phyloP scores from a whole-genome alignment of 305 asterid genomes.

The Plantago coronopus region DNA sequence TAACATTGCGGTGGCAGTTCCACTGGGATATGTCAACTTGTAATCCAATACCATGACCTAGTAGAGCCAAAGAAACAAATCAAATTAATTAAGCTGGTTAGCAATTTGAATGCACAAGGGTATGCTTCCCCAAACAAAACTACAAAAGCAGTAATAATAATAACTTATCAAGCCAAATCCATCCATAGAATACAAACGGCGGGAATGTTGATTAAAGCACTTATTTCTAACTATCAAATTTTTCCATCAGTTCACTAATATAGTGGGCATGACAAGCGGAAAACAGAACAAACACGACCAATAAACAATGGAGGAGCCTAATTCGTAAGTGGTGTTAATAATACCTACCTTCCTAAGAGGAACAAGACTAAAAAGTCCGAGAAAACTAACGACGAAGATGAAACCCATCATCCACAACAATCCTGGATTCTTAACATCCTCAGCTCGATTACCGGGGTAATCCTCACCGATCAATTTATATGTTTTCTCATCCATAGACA shows the following conservation, averaged over 20 bases:
- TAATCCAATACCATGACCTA: conserved; percentile 92
- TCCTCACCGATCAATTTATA: conserved; percentile 80
- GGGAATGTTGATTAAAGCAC: no score
- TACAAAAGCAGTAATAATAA: neutral
- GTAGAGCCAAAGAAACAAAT: conserved; percentile 15
- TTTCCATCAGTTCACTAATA: no score
- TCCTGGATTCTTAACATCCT: conserved; percentile 93
- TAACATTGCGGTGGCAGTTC: conserved; percentile 97
- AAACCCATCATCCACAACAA: conserved; percentile 92
- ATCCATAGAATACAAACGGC: neutral
- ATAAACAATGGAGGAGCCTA: no score
- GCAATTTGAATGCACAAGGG: neutral
- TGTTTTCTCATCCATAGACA: conserved; percentile 90
- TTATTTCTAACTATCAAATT: no score
- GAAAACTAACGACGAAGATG: conserved; percentile 77
- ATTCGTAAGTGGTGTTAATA: no score
- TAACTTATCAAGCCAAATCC: neutral
- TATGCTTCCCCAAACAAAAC: neutral
- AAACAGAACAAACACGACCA: no score
- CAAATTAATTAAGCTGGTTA: neutral
- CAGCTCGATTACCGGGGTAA: conserved; percentile 86
- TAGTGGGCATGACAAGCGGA: no score
- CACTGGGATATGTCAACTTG: conserved; percentile 88
- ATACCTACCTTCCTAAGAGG: conserved; percentile 84
- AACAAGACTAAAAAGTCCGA: conserved; percentile 89